Percentiles rank a stretch among this genome's conserved stretches.
phyloP scores from a whole-genome alignment of 495 filamentous ascomycete species.

The Tricharina praecox region DNA sequence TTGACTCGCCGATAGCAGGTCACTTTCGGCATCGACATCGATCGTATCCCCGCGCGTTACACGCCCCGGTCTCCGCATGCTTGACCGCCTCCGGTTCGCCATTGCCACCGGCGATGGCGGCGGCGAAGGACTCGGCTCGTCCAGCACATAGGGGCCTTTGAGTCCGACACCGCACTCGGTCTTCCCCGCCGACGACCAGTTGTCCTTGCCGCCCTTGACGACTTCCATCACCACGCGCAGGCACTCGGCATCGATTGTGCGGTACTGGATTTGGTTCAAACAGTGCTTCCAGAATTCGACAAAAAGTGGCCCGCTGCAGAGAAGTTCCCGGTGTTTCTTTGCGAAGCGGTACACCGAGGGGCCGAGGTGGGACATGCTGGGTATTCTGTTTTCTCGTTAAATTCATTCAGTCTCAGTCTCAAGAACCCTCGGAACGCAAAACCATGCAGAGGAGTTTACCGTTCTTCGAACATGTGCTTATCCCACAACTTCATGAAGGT shows the following conservation, averaged over 20 bases:
- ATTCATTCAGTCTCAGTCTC: no score
- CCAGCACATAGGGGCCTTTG: slow-evolving; percentile 14
- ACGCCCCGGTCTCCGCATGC: background rate
- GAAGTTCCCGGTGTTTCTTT: slow-evolving; percentile 9
- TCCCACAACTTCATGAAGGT: slow-evolving; percentile 26
- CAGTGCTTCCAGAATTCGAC: slow-evolving; percentile 26
- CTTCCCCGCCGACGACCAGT: slow-evolving; percentile 21
- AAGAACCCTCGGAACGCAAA: no score
- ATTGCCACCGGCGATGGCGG: background rate
- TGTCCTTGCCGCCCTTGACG: slow-evolving; percentile 13
- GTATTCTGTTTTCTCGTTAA: slow-evolving; percentile 16
- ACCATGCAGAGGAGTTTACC: slow-evolving; percentile 18
- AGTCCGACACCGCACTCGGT: slow-evolving; percentile 16
- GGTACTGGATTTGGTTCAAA: slow-evolving; percentile 22
- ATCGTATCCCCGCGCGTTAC: slow-evolving; percentile 6
- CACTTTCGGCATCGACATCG: slow-evolving; percentile 11
- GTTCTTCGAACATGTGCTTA: slow-evolving; percentile 19
- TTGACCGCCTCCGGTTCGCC: background rate
- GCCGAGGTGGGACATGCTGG: slow-evolving; percentile 18
- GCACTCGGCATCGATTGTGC: slow-evolving; percentile 20
- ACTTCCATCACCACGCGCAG: slow-evolving; percentile 21
- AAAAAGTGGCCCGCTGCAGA: slow-evolving; percentile 13
- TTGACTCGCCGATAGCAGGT: background rate
- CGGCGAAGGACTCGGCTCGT: background rate
- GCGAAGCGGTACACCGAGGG: slow-evolving; percentile 22